phyloP scores from a whole-genome alignment of 106 monocot genomes.

The Agapanthus africanus region DNA sequence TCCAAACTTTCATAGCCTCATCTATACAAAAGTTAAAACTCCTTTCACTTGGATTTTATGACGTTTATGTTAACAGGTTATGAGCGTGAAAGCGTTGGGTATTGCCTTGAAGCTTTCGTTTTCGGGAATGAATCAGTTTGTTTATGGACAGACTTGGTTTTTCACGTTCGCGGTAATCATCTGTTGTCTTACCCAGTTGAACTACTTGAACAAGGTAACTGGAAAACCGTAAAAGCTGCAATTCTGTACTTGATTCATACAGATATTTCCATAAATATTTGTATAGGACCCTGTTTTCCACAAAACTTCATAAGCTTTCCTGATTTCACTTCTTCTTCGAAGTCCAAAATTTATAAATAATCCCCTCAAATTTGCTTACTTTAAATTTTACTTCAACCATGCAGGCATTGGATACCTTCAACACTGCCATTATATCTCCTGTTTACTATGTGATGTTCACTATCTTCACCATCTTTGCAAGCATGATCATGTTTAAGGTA shows the following conservation, averaged over 20 bases:
- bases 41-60: too few species aligned
- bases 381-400: background rate
- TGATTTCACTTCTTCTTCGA: background rate
- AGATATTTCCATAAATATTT: background rate
- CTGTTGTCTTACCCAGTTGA: slow-evolving; percentile 21
- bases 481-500: slow-evolving; percentile 34
- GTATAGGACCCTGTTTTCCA: too few species aligned
- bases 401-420: slow-evolving; percentile 29
- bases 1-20: background rate
- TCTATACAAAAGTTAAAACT: background rate
- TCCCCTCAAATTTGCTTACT: background rate
- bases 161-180: slow-evolving; percentile 8
- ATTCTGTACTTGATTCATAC: background rate
- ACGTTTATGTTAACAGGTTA: slow-evolving; percentile 27
- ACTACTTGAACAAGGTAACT: slow-evolving; percentile 31
- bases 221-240: background rate
- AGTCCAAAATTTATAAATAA: background rate
- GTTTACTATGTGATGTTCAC: slow-evolving; percentile 40
- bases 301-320: background rate
- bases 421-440: slow-evolving; percentile 27
- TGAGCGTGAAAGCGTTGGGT: slow-evolving; percentile 29
- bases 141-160: slow-evolving; percentile 31
- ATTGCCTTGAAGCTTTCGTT: slow-evolving; percentile 28
- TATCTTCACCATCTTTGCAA: slow-evolving; percentile 23
- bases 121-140: slow-evolving; percentile 26